Base-by-base conservation (phyloP, 2,329 filamentous ascomycete species). In the Boeremia exigua region DNA sequence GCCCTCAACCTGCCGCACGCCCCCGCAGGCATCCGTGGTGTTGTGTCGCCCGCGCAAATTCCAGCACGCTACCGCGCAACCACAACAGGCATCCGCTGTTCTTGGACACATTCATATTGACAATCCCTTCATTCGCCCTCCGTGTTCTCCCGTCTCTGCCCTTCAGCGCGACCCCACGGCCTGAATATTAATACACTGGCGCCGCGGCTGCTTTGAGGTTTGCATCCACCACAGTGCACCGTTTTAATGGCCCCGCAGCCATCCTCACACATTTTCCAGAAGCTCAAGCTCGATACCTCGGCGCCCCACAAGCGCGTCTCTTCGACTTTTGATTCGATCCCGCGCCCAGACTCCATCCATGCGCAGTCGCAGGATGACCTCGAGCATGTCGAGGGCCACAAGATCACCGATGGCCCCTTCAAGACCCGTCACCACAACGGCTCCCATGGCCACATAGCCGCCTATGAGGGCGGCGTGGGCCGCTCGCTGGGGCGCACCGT, bases 221-320 rank as follows among this genome's bases (percentile, higher is more conserved):
- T 70, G 70, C 68, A 63, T 59, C 57, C 67, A 74, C 57, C 67
- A 74, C 66, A 63, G 66, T 72, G 58, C 68, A 65, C 65, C 63
- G 62, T 61, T 64, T 66, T 66, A 70, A 77, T 77, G 74, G 75
- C 74, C 70, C 71, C 73, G 56, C 62, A 61, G 66, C 69, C 69
- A 62, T 71, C 71, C 69, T 73, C 73, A 73, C 73, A 75, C 62
- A 66, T 61, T 64, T 77, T 77, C 69, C 74, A 74, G 69, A 77
- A 77, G 63, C 74, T 77, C 63, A 75, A 71, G 62, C 66, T 77
- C 69, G 69, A 77, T 59, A 77, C 72, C 54, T 66, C 68, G 53
- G 56, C 70, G 43, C 62, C 70, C 45, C 63, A 65, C 47, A 77
- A 75, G 59, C 70, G 68, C 25, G 62, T 69, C 43, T 63, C 69